phyloP scores from a whole-genome alignment of 2,329 filamentous ascomycete species.

The Colletotrichum acutatum region DNA sequence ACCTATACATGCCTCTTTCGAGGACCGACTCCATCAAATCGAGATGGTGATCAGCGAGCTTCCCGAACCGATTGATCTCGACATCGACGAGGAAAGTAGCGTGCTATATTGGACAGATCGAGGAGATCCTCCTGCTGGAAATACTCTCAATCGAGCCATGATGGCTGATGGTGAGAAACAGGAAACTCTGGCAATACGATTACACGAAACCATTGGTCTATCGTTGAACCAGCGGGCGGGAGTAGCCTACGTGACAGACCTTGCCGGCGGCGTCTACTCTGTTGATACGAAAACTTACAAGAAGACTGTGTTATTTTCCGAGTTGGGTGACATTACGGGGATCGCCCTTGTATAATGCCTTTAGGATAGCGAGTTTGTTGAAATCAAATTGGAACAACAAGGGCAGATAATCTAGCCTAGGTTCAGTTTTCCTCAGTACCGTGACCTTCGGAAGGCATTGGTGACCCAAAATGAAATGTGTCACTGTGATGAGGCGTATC shows the following conservation, averaged over 20 bases:
- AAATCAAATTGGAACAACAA: too few relatives aligned
- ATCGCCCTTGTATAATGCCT: neutral
- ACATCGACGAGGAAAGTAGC: slow-evolving; percentile 1
- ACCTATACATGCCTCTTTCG: neutral
- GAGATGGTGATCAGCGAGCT: neutral
- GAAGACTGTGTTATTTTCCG: slow-evolving; percentile 6
- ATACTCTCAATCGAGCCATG: slow-evolving; percentile 5
- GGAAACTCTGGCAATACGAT: slow-evolving; percentile 9
- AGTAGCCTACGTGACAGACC: slow-evolving; percentile 1
- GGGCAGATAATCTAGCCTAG: too few relatives aligned
- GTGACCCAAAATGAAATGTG: too few relatives aligned
- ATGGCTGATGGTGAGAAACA: neutral
- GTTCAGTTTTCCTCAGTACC: too few relatives aligned
- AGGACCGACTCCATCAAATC: neutral
- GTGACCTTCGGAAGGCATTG: too few relatives aligned
- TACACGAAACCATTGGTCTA: slow-evolving; percentile 13
- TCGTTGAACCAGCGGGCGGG: neutral
- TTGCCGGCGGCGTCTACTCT: slow-evolving; percentile 12
- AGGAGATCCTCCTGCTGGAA: slow-evolving; percentile 18
- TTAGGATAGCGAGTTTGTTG: too few relatives aligned
- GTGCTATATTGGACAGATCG: slow-evolving; percentile 21
- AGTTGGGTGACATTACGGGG: slow-evolving; percentile 10
- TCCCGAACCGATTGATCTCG: slow-evolving; percentile 18
- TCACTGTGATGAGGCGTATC: too few relatives aligned
- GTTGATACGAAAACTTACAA: neutral